phyloP scores from a whole-genome alignment of 306 rosid species.

The Trifolium subterraneum region DNA sequence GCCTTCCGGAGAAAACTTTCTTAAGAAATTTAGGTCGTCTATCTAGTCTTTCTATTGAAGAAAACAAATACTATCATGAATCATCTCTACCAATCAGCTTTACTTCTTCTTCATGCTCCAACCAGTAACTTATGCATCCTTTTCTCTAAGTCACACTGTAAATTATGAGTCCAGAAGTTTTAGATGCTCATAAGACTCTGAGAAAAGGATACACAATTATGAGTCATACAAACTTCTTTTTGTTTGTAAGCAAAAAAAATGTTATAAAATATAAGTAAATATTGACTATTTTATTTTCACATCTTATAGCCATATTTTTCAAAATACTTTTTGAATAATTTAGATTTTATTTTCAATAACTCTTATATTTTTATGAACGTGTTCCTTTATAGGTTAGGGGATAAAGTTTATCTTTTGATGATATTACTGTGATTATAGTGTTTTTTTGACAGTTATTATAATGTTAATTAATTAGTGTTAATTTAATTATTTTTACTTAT shows the following conservation, averaged over 20 bases:
- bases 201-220: neutral
- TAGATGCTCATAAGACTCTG: neutral
- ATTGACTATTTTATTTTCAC: too few relatives aligned
- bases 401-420: too few relatives aligned
- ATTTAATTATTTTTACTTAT: too few relatives aligned
- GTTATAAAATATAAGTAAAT: too few relatives aligned
- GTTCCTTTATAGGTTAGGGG: too few relatives aligned
- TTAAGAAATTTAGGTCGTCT: slow-evolving; percentile 19
- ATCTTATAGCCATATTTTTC: too few relatives aligned
- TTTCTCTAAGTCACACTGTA: neutral
- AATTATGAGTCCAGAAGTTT: neutral
- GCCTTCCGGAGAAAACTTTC: slow-evolving; percentile 21
- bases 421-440: too few relatives aligned
- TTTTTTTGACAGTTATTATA: too few relatives aligned
- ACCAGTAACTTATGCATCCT: neutral
- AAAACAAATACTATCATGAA: neutral
- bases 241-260: neutral
- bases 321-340: too few relatives aligned
- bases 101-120: neutral
- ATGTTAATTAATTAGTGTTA: too few relatives aligned
- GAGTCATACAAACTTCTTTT: neutral
- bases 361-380: too few relatives aligned
- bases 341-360: too few relatives aligned
- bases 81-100: neutral
- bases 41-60: neutral